Percentiles rank a stretch among this genome's conserved stretches.
These are phyloP conservation scores for Trametes pubescens DNA, from an alignment of 1,284 basidiomycete species.

Conservation along the genomic window DNA sequence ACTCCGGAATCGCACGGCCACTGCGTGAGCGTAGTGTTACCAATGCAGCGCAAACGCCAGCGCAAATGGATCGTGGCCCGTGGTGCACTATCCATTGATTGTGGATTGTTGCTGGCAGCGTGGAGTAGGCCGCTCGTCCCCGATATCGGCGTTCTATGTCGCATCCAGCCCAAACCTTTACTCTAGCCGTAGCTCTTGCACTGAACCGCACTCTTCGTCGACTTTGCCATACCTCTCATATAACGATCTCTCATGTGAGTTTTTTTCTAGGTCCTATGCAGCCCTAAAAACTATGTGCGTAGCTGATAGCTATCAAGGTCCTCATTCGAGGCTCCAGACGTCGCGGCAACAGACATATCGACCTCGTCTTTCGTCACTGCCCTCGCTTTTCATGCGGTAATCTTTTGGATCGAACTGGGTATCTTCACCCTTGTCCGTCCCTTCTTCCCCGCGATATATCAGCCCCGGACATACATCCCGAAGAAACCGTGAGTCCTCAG, in stretches of 20 bases:
- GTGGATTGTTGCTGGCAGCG: slow-evolving; percentile 24
- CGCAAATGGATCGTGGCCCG: too few species aligned
- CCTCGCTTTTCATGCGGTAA: slow-evolving; percentile 74
- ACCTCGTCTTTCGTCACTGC: slow-evolving; percentile 79
- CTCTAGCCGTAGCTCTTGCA: slow-evolving; percentile 7
- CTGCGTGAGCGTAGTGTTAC: too few species aligned
- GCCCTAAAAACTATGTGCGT: slow-evolving; percentile 2
- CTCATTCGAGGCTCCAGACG: slow-evolving; percentile 20
- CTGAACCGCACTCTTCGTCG: slow-evolving; percentile 14
- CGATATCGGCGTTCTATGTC: slow-evolving; percentile 27
- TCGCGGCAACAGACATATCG: slow-evolving; percentile 40
- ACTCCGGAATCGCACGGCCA: too few species aligned
- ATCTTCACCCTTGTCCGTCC: slow-evolving; percentile 77
- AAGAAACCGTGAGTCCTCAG: slow-evolving; percentile 51
- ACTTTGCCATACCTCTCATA: neutral
- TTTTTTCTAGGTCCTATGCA: neutral
- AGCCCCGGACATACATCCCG: slow-evolving; percentile 76
- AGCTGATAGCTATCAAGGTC: slow-evolving; percentile 10
- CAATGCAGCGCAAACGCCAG: too few species aligned
- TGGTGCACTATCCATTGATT: slow-evolving; percentile 24
- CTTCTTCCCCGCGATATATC: slow-evolving; percentile 80
- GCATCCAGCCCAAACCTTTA: slow-evolving; percentile 22
- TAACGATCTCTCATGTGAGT: slow-evolving; percentile 28
- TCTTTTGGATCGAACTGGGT: slow-evolving; percentile 71
- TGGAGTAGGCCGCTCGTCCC: slow-evolving; percentile 16